Conservation (phyloP, 768 basidiomycete genomes). For the Pisolithus microcarpus region DNA sequence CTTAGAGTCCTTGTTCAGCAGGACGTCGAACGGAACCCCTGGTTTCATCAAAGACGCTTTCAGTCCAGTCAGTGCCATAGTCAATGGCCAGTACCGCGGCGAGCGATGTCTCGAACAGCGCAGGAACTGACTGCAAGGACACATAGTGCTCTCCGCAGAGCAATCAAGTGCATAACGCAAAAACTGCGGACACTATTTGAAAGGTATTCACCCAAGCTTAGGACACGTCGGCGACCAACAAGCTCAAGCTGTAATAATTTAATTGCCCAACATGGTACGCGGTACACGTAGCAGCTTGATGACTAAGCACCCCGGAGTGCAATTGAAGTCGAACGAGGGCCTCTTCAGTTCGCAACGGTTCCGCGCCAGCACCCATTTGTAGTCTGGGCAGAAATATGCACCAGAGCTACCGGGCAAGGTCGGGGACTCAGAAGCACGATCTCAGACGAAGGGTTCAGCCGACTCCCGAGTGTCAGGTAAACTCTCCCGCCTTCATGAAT, state of each 20-base stretch:
- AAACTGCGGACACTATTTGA: background rate
- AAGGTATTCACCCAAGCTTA: background rate
- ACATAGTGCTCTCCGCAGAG: constrained; percentile 21
- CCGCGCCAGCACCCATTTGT: no score
- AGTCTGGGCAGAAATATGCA: background rate
- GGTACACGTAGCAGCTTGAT: background rate
- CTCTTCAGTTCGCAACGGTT: no score
- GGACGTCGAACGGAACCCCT: constrained; percentile 89
- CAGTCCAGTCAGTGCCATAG: constrained; percentile 96
- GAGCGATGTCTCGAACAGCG: constrained; percentile 30
- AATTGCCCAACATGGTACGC: no score
- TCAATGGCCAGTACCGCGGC: constrained; percentile 91
- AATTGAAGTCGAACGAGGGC: no score
- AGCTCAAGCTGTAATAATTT: no score
- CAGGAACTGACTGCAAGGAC: constrained; percentile 18
- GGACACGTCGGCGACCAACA: constrained; percentile 9
- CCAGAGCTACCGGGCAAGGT: background rate
- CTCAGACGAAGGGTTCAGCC: no score
- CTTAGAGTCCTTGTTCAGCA: constrained; percentile 95
- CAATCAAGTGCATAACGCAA: constrained; percentile 15
- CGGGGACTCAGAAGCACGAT: no score
- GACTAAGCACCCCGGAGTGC: background rate
- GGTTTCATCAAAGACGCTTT: constrained; percentile 95
- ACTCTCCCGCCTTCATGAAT: no score
- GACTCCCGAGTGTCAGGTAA: no score